Evolutionary conservation across 2,329 filamentous ascomycete species (phyloP).

Genomic region (Endothia cerciana): DNA sequence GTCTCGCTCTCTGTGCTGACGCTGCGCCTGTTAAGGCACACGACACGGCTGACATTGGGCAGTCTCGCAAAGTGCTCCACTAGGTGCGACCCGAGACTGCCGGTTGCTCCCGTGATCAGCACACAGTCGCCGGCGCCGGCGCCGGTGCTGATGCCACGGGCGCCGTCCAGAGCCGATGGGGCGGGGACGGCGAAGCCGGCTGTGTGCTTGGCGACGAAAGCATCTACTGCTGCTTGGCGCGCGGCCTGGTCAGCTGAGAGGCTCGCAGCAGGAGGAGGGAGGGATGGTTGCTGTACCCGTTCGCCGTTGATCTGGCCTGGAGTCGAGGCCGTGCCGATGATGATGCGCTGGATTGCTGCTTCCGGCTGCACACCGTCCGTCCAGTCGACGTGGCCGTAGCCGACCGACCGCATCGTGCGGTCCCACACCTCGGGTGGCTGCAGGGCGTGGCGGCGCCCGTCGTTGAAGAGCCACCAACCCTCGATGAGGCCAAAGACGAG

Average conservation of each 20-base stretch:
- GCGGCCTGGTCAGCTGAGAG: constrained; percentile 41
- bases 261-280: constrained; percentile 1
- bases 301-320: not conserved
- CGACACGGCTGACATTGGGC: constrained; percentile 35
- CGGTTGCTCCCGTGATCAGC: constrained; percentile 45
- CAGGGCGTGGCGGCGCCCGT: constrained; percentile 35
- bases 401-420: constrained; percentile 32
- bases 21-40: constrained; percentile 52
- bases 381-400: constrained; percentile 39
- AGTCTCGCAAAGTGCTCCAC: constrained; percentile 36
- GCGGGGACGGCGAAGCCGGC: constrained; percentile 12
- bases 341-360: constrained; percentile 2
- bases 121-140: constrained; percentile 30
- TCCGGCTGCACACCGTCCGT: constrained; percentile 33
- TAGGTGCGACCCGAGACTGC: constrained; percentile 44
- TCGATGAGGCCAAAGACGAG: constrained; percentile 42
- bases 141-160: not conserved
- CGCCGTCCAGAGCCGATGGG: too few species aligned
- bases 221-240: constrained; percentile 25
- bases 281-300: not conserved
- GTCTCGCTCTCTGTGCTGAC: constrained; percentile 32
- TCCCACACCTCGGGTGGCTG: constrained; percentile 33
- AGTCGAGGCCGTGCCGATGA: constrained; percentile 9
- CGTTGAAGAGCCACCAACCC: constrained; percentile 46
- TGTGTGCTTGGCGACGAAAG: constrained; percentile 25